Evolutionary conservation across 345 rosid species (phyloP), one percentile per base, ranked within the genome.

Genomic region (Kandelia obovata): DNA sequence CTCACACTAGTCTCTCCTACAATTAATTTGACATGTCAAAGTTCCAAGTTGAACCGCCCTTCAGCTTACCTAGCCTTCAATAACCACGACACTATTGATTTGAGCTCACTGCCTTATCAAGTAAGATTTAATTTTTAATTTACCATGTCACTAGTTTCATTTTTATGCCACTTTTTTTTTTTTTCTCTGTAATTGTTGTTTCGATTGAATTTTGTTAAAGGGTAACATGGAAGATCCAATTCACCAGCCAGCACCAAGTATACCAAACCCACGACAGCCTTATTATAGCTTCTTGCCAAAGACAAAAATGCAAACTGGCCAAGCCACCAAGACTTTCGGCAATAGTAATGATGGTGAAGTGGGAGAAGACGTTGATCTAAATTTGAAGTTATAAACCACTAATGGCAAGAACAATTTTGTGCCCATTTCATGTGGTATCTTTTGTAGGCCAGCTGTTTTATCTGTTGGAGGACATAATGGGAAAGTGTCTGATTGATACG

Each of bases 1-100:
- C 88, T 86, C 73, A 78, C 86, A 30, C 76, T 84, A 56, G 84
- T 80, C 58, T 82, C 88, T 69, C 84, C 83, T 2, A 15, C 77
- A 61, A 53, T 77, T 3, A 30, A 56, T 53, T 62, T 67, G 28
- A 32, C 70, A 31, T 68, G 65, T 35, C 46, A 37, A 64, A 68
- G 32, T 39, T 74, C 79, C 67, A 81, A 73, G 31, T 43, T 49
- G 32, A 72, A 67, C 74, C 71, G 75, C 28, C 31, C 75, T 28
- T 61, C 68, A 0, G 53, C 81, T 61, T 64, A 61, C 72, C 71
- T 73, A 51, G 49, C 66, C 17, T 72, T 65, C 65, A 49, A 71
- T 20, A 61, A 46, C 37, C 66, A 4, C 10, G 76, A 72, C 69
- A 47, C 68, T 35, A 69, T 74, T 6, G 78, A 70, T 73, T 83